Conservation (phyloP, 192 early-diverging fungal species). For the Backusella psychrophila region DNA sequence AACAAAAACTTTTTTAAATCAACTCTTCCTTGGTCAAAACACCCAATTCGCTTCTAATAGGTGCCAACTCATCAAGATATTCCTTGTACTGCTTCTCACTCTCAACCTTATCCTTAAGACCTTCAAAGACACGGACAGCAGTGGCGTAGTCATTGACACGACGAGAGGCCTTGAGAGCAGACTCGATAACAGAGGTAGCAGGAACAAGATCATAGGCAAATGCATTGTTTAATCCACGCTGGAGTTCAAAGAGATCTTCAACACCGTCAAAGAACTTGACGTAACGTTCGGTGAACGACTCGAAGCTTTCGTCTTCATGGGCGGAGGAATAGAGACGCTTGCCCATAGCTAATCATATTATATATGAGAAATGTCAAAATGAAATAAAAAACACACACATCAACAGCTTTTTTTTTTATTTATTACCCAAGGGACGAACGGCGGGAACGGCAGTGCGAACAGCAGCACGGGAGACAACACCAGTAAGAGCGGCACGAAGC, state of each 20-base stretch:
- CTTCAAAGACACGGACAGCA: constrained; percentile 93
- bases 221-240: constrained; percentile 97
- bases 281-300: constrained; percentile 76
- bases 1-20: constrained; percentile 38
- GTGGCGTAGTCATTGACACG: constrained; percentile 94
- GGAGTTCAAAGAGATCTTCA: constrained; percentile 96
- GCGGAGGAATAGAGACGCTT: constrained; percentile 66
- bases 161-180: constrained; percentile 87
- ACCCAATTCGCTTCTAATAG: constrained; percentile 85
- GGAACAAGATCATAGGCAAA: constrained; percentile 97
- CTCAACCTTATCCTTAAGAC: constrained; percentile 85
- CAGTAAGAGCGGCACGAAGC: constrained; percentile 38
- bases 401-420: not conserved
- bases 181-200: constrained; percentile 81
- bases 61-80: constrained; percentile 87
- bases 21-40: constrained; percentile 87
- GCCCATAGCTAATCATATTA: constrained; percentile 15
- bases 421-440: constrained; percentile 20
- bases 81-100: constrained; percentile 84
- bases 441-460: constrained; percentile 23
- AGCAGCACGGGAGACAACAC: constrained; percentile 31
- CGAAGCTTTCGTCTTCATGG: constrained; percentile 73
- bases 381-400: not conserved
- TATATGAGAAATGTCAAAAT: not conserved
- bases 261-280: constrained; percentile 82